phyloP scores from a whole-genome alignment of 2,329 filamentous ascomycete species.

The Didymella pinodella region DNA sequence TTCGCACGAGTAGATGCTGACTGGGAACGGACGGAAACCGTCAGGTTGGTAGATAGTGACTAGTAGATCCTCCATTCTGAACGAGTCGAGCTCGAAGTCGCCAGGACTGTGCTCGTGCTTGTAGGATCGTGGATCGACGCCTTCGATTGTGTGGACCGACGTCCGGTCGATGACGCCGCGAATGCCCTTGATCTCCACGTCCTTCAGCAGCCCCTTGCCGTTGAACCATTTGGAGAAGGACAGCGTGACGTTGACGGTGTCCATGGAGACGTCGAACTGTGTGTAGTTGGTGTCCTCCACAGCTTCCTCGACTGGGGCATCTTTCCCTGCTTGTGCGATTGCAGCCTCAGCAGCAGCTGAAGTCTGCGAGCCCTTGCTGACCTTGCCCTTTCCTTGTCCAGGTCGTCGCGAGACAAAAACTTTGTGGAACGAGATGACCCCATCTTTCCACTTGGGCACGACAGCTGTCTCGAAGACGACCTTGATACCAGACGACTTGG shows the following conservation, averaged over 20 bases:
- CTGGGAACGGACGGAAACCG: constrained; percentile 90
- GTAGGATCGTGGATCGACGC: constrained; percentile 84
- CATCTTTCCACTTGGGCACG: constrained; percentile 93
- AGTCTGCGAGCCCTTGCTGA: constrained; percentile 89
- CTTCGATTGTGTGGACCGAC: constrained; percentile 74
- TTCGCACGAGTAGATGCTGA: constrained; percentile 96
- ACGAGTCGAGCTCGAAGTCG: constrained; percentile 96
- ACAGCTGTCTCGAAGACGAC: constrained; percentile 98
- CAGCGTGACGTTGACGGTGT: constrained; percentile 93
- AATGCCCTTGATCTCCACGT: constrained; percentile 94
- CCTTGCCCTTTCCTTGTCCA: constrained; percentile 79
- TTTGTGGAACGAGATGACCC: constrained; percentile 95
- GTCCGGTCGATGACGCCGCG: constrained; percentile 92
- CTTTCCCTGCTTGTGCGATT: constrained; percentile 60
- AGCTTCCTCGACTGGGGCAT: constrained; percentile 29
- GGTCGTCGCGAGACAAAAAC: constrained; percentile 94
- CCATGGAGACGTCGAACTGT: constrained; percentile 94
- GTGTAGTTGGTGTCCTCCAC: constrained; percentile 90
- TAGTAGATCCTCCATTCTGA: constrained; percentile 93
- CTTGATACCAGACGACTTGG: constrained; percentile 88
- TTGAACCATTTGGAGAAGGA: constrained; percentile 99
- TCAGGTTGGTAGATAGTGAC: constrained; percentile 91
- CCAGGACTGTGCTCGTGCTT: constrained; percentile 87
- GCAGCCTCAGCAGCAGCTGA: constrained; percentile 85
- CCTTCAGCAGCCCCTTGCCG: constrained; percentile 86